phyloP scores from a whole-genome alignment of 106 monocot genomes.

The Narthecium ossifragum region DNA sequence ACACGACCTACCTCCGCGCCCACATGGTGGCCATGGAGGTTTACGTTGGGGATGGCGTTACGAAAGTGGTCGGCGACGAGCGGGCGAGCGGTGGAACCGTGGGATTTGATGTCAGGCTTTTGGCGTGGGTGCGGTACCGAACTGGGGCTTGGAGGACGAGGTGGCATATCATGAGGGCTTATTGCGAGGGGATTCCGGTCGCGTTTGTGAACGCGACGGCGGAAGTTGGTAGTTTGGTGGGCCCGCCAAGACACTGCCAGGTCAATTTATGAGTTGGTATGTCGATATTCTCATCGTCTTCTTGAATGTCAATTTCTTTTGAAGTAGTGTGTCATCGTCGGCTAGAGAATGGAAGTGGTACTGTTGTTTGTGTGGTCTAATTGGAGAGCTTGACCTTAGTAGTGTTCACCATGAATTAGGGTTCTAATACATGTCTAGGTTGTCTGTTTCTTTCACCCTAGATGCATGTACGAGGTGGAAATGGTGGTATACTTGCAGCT shows the following conservation, averaged over 20 bases:
- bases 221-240: background rate
- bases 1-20: background rate
- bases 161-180: constrained; percentile 18
- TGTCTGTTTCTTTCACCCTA: background rate
- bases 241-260: background rate
- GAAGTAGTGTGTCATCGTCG: background rate
- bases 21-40: background rate
- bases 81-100: background rate
- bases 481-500: no score
- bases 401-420: background rate
- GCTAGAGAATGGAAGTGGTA: background rate
- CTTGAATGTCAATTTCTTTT: background rate
- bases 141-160: constrained; percentile 16
- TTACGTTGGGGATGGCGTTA: background rate
- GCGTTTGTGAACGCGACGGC: constrained; percentile 13
- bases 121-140: constrained; percentile 9
- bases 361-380: background rate
- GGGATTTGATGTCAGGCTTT: background rate
- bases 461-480: no score
- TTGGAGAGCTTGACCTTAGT: background rate
- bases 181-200: constrained; percentile 17
- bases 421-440: background rate
- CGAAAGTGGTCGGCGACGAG: background rate
- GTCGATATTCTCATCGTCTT: no score
- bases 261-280: background rate